phyloP scores from a whole-genome alignment of 139 green algal genomes.

The Gonium pectorale region DNA sequence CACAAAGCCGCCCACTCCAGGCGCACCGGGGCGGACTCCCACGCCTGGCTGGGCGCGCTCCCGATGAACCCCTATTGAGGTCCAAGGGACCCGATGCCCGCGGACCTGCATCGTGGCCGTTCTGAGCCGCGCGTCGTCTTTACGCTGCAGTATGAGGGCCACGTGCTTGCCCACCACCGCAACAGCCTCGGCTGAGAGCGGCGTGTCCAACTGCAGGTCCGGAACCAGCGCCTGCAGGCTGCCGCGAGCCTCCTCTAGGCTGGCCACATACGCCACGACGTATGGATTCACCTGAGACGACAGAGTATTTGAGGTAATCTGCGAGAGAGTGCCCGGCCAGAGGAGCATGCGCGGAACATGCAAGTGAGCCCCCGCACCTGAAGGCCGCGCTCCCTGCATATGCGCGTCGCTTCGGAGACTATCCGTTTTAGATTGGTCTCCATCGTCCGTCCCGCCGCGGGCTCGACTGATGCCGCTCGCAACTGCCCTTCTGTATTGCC shows the following conservation, averaged over 20 bases:
- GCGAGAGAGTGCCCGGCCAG: no score
- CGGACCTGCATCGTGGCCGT: slow-evolving; percentile 56
- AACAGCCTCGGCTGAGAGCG: slow-evolving; percentile 27
- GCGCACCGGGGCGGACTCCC: no score
- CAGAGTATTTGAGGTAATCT: no score
- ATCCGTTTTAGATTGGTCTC: slow-evolving; percentile 63
- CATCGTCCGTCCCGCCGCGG: no score
- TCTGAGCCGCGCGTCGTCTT: slow-evolving; percentile 32
- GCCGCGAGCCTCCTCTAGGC: slow-evolving; percentile 50
- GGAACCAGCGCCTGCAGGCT: slow-evolving; percentile 15
- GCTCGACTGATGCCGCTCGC: no score
- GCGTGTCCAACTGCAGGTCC: not conserved
- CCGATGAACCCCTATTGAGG: no score
- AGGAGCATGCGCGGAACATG: no score
- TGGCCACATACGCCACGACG: slow-evolving; percentile 52
- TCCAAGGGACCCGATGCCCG: no score
- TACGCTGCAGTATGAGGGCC: not conserved
- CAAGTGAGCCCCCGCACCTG: slow-evolving; percentile 37
- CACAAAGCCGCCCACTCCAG: no score
- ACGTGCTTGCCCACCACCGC: slow-evolving; percentile 30
- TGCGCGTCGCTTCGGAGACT: slow-evolving; percentile 40
- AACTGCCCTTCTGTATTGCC: no score
- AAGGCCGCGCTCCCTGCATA: slow-evolving; percentile 52
- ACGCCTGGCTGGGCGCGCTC: no score
- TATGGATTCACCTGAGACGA: slow-evolving; percentile 51